phyloP scores from a whole-genome alignment of 2,329 filamentous ascomycete genomes.

The Ophiostoma fasciatum region DNA sequence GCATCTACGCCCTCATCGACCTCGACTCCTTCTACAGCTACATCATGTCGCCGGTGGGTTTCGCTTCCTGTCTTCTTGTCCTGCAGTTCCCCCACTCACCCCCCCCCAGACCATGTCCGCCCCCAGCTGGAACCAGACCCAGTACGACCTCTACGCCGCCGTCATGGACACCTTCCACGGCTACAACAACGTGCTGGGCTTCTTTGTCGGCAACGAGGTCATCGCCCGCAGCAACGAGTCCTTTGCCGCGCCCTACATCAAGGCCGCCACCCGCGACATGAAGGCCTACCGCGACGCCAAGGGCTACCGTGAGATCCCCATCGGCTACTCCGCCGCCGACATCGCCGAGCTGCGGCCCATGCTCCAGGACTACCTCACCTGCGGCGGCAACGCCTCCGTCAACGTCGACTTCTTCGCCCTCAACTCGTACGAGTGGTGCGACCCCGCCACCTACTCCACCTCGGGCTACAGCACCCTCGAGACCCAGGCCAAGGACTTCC shows the following conservation, averaged over 20 bases:
- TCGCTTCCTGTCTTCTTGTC: background rate
- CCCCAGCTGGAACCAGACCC: conserved; percentile 58
- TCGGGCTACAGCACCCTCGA: conserved; percentile 60
- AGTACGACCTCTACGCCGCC: conserved; percentile 50
- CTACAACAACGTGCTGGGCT: conserved; percentile 68
- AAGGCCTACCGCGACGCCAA: conserved; percentile 66
- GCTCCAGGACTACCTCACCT: conserved; percentile 61
- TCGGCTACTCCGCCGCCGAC: conserved; percentile 80
- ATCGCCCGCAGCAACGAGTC: conserved; percentile 48
- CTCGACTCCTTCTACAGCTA: conserved; percentile 62
- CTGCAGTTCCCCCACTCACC: conserved; percentile 5
- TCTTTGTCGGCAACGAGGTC: conserved; percentile 83
- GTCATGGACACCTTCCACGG: conserved; percentile 65
- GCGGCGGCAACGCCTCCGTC: conserved; percentile 53
- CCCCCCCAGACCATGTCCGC: conserved; percentile 34
- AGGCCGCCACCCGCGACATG: conserved; percentile 66
- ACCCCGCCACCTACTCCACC: conserved; percentile 37
- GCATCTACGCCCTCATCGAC: conserved; percentile 75
- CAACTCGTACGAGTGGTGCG: conserved; percentile 77
- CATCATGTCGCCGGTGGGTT: conserved; percentile 41
- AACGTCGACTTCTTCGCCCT: conserved; percentile 71
- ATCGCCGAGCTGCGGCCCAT: conserved; percentile 52
- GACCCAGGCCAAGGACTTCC: conserved; percentile 51
- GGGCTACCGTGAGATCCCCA: conserved; percentile 64
- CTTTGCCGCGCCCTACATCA: conserved; percentile 63